Evolutionary conservation across 306 rosid genomes (phyloP).

Genomic region (Malus fusca): DNA sequence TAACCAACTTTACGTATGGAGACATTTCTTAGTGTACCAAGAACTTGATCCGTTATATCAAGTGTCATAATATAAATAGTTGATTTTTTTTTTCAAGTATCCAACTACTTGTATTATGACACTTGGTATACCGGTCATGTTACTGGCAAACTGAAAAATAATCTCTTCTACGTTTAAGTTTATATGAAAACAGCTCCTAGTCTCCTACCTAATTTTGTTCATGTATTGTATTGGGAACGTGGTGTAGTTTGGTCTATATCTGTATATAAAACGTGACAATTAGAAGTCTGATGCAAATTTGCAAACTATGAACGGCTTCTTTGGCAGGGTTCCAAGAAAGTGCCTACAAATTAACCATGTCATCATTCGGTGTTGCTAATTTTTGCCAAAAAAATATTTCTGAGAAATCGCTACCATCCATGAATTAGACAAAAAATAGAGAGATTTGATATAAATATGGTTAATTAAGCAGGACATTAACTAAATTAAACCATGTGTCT

Average conservation of each 20-base stretch:
- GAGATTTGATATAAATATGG: neutral
- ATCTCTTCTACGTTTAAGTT: neutral
- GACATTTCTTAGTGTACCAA: too few relatives aligned
- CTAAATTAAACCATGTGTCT: neutral
- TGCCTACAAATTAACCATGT: neutral
- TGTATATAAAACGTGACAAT: neutral
- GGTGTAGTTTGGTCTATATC: neutral
- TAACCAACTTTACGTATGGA: neutral
- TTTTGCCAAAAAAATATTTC: neutral
- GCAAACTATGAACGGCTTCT: neutral
- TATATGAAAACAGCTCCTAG: neutral
- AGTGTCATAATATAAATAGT: too few relatives aligned
- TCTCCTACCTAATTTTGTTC: neutral
- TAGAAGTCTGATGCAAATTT: neutral
- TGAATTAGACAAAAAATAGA: neutral
- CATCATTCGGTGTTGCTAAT: neutral
- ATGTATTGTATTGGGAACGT: neutral
- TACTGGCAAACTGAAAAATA: too few relatives aligned
- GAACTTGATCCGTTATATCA: too few relatives aligned
- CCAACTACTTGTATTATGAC: too few relatives aligned
- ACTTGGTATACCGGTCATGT: rapidly evolving
- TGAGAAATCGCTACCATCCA: neutral
- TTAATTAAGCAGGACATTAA: neutral
- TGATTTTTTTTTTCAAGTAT: too few relatives aligned
- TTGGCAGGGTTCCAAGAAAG: neutral